A percentile compares a stretch with the other conserved stretches of the same genome.
These are phyloP conservation scores for Lactifluus volemus DNA, from an alignment of 768 basidiomycete genomes.

Conservation along the genomic window DNA sequence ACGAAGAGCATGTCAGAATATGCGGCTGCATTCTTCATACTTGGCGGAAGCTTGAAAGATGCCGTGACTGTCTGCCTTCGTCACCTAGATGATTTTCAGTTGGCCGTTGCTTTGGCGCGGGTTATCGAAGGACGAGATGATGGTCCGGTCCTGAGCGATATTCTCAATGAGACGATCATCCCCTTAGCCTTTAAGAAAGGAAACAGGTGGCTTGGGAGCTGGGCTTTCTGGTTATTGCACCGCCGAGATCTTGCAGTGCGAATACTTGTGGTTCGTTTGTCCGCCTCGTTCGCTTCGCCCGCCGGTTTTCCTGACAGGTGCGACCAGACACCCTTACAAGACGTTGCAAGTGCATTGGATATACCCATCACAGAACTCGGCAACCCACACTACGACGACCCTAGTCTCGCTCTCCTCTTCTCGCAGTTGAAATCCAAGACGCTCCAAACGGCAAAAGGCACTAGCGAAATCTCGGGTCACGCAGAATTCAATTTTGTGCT, in stretches of 20 bases:
- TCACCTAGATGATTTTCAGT: conserved; percentile 83
- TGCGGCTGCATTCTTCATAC: conserved; percentile 96
- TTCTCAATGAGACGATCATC: conserved; percentile 68
- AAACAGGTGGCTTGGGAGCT: conserved; percentile 89
- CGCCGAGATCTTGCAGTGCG: conserved; percentile 85
- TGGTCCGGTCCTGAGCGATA: conserved; percentile 62
- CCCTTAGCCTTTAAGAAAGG: conserved; percentile 81
- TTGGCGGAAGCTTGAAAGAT: conserved; percentile 82
- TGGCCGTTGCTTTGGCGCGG: conserved; percentile 81
- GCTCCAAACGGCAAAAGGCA: conserved; percentile 87
- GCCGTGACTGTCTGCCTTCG: conserved; percentile 86
- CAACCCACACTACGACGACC: conserved; percentile 88
- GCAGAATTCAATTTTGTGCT: conserved; percentile 94
- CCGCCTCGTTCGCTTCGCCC: background rate
- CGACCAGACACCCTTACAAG: conserved; percentile 65
- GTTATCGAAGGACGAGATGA: conserved; percentile 76
- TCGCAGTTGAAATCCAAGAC: conserved; percentile 85
- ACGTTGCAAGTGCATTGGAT: conserved; percentile 52
- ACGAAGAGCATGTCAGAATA: conserved; percentile 52
- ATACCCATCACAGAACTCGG: conserved; percentile 57
- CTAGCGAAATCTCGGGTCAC: conserved; percentile 79
- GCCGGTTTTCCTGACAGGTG: background rate
- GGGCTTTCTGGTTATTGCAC: conserved; percentile 94
- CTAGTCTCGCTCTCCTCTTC: conserved; percentile 84
- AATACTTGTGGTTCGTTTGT: conserved; percentile 64